A percentile compares a stretch with the other conserved stretches of the same genome.
These are phyloP conservation scores for Fusarium sacchari DNA, from an alignment of 2,329 filamentous ascomycete species.

Conservation along the genomic window DNA sequence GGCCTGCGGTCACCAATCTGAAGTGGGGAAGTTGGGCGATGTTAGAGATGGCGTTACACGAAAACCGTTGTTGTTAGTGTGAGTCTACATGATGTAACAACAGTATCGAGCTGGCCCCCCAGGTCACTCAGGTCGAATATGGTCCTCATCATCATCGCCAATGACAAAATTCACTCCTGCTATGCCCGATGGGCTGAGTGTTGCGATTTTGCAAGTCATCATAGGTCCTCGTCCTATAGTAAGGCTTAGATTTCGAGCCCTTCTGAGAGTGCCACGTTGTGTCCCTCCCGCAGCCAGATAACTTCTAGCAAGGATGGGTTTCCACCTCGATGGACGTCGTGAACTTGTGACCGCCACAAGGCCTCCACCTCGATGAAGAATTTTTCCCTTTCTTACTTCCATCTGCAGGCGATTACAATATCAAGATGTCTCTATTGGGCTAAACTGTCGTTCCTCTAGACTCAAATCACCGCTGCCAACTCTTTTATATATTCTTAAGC, in stretches of 20 bases:
- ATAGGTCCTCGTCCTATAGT: conserved; percentile 27
- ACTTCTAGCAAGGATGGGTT: conserved; percentile 31
- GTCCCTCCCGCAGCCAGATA: conserved; percentile 31
- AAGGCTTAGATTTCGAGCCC: conserved; percentile 30
- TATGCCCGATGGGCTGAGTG: conserved; percentile 12
- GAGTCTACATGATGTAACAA: conserved; percentile 31
- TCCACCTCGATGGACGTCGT: conserved; percentile 41
- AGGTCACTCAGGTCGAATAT: conserved; percentile 26
- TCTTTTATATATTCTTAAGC: conserved; percentile 13
- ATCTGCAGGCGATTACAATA: conserved; percentile 16
- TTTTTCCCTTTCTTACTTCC: conserved; percentile 23
- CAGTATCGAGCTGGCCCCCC: conserved; percentile 27
- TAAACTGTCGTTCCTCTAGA: conserved; percentile 15
- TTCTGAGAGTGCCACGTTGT: conserved; percentile 43
- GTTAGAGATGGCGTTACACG: conserved; percentile 26
- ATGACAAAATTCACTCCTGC: conserved; percentile 6
- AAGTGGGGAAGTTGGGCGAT: conserved; percentile 21
- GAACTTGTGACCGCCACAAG: conserved; percentile 37
- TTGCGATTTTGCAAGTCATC: conserved; percentile 18
- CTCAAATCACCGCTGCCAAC: conserved; percentile 25
- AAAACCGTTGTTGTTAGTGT: conserved; percentile 38
- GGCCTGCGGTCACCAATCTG: background rate
- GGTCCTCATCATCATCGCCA: conserved; percentile 3
- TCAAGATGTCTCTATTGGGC: conserved; percentile 20
- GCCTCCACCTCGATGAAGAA: conserved; percentile 44